Conservation (phyloP, 768 basidiomycete genomes). For the Pholiota microspora region DNA sequence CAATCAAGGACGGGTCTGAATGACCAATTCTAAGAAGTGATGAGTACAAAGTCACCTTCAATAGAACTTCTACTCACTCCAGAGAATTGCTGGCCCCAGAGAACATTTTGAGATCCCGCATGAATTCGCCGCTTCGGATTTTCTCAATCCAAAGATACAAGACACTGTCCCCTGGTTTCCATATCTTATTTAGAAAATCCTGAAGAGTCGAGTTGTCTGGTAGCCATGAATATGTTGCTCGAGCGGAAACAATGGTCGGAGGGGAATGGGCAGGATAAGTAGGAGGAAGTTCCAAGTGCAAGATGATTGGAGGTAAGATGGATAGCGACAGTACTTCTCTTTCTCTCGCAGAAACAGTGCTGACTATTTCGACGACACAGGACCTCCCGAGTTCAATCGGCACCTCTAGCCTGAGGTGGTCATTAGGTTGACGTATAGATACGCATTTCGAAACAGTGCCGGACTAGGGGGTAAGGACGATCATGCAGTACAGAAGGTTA, state of each 20-base stretch:
- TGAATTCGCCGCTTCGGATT: constrained; percentile 64
- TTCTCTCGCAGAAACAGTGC: constrained; percentile 16
- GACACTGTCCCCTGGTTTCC: constrained; percentile 58
- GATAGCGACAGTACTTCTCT: constrained; percentile 35
- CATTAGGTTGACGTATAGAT: constrained; percentile 35
- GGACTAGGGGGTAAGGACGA: no score
- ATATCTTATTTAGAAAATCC: constrained; percentile 46
- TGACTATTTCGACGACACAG: constrained; percentile 35
- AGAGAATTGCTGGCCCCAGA: constrained; percentile 29
- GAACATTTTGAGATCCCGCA: constrained; percentile 44
- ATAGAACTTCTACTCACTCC: constrained; percentile 28
- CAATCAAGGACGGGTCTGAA: constrained; percentile 51
- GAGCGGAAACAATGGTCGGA: constrained; percentile 53
- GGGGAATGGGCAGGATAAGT: constrained; percentile 55
- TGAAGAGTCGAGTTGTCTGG: constrained; percentile 36
- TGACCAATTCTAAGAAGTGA: constrained; percentile 45
- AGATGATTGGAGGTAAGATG: constrained; percentile 61
- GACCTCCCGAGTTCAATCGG: constrained; percentile 57
- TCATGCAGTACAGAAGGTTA: no score
- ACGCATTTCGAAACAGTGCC: constrained; percentile 74
- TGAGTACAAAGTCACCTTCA: constrained; percentile 2
- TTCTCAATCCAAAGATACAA: constrained; percentile 74
- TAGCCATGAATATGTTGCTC: constrained; percentile 60
- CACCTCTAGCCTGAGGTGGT: constrained; percentile 55
- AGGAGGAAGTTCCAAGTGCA: constrained; percentile 52